Base-by-base conservation (phyloP, 257 asterid genomes). In the Salvia splendens region DNA sequence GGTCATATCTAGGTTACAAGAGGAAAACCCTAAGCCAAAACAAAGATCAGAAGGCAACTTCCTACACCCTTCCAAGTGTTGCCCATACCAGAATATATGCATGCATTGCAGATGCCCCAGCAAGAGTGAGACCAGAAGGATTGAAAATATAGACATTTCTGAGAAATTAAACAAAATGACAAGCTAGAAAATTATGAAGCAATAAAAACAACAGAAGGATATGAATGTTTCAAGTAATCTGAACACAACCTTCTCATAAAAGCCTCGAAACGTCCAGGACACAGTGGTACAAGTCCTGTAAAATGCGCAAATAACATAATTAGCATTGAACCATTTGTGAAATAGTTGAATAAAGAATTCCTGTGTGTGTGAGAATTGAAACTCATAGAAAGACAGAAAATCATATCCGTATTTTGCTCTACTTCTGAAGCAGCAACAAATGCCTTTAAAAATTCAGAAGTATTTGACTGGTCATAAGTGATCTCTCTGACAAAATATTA, bases 231-330 rank as follows among this genome's bases (percentile, higher is more conserved):
- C 68, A 57, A 47, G 72, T 30, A 66, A 64, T 36, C 35, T 47
- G 72, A 67, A 53, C 62, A 72, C 70, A 56, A 92, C 98, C 98
- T 92, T 92, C 81, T 92, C 98, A 75, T 92, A 92, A 69, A 92
- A 92, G 66, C 89, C 89, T 69, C 98, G 92, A 74, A 92, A 92
- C 67, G 95, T 87, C 98, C 98, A 92, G 30, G 98, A 92, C 60
- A 92, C 95, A 38, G 98, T 92, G 43, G 98, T 92, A 79, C 98
- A 92, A 52, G 98, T 92, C 92, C 30, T 24, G 30, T 24, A 24
- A 24, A 24, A 24, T 2, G 30, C 30, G 1, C 30, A 24, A 24
- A 24, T 24, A 24, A 24, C 30, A 24, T 24, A 24, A 24, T 24
- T 24, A 24, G 1, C 30, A 24, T 24, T 24, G 30, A 24, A 24